Conservation (phyloP, 2,329 filamentous ascomycete species). For the Sporothrix brasiliensis region DNA sequence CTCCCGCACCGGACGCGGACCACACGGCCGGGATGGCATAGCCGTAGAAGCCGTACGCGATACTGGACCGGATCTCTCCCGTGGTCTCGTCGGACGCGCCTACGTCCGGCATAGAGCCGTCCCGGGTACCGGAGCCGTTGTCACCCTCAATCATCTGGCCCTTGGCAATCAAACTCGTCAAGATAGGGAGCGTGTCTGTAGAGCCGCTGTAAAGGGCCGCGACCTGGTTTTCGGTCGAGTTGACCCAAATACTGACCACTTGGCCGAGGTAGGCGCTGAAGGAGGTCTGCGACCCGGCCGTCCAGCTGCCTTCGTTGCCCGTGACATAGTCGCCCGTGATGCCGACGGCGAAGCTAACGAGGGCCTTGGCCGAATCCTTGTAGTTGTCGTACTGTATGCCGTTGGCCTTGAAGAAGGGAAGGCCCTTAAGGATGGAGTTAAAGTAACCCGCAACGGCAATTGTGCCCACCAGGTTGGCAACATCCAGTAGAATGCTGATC, state of each 20-base stretch:
- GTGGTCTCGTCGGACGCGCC: not conserved
- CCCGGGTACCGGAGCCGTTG: conserved; percentile 13
- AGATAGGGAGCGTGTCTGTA: conserved; percentile 35
- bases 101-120: not conserved
- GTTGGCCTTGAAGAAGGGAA: not conserved
- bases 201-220: conserved; percentile 39
- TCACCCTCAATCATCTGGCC: conserved; percentile 40
- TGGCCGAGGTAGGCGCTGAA: conserved; percentile 41
- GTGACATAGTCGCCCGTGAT: conserved; percentile 28
- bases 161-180: conserved; percentile 39
- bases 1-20: conserved; percentile 38
- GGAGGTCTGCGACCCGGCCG: conserved; percentile 36
- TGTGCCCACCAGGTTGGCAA: conserved; percentile 24
- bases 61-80: not conserved
- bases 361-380: conserved; percentile 23
- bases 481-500: conserved; percentile 17
- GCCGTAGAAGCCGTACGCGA: conserved; percentile 40
- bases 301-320: conserved; percentile 41
- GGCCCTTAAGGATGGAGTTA: conserved; percentile 1
- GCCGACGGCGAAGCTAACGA: conserved; percentile 6
- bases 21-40: conserved; percentile 43
- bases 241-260: conserved; percentile 40
- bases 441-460: conserved; percentile 23
- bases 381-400: conserved; percentile 24
- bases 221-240: conserved; percentile 34